Base-by-base conservation (phyloP, 2,329 filamentous ascomycete species). In the Xylaria sp. region DNA sequence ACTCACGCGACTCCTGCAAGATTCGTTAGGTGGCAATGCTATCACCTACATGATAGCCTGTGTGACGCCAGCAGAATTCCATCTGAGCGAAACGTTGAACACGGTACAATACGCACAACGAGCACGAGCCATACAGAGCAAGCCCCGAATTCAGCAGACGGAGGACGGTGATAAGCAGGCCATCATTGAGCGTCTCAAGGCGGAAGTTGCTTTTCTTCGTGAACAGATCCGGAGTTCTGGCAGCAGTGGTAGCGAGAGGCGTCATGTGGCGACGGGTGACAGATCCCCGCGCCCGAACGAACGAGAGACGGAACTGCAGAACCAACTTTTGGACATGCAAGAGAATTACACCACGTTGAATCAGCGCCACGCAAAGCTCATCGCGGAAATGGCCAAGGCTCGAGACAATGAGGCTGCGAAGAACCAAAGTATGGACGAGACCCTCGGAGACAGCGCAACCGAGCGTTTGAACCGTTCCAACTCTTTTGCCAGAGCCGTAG, bases 31-130 rank as follows among this genome's bases (percentile, higher is more conserved):
- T 59, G 94, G 94, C 3, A 97, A 96, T 72, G 94, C 94, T 42
- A 96, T 97, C 72, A 99, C 94, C 0, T 99, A 97, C 77, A 97
- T 99, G 94, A 94, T 99, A 76, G 94, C 94, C 7, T 99, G 94
- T 76, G 92, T 99, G 35, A 99, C 93, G 0, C 93, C 92, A 0
- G 91, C 93, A 11, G 92, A 97, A 72, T 99, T 99, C 72, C 94
- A 99, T 73, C 80, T 99, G 50, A 97, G 92, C 76, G 94, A 99
- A 76, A 97, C 95, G 0, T 79, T 99, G 59, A 99, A 99, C 73
- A 99, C 94, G 0, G 91, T 99, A 19, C 90, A 97, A 73, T 99
- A 99, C 75, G 94, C 94, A 5, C 94, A 97, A 76, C 86, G 94
- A 65, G 95, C 94, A 63, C 88, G 94, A 65, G 92, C 92, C 1